Evolutionary conservation across 2,329 filamentous ascomycete species (phyloP), one percentile per base, ranked within the genome.

Genomic region (Cladophialophora yegresii): DNA sequence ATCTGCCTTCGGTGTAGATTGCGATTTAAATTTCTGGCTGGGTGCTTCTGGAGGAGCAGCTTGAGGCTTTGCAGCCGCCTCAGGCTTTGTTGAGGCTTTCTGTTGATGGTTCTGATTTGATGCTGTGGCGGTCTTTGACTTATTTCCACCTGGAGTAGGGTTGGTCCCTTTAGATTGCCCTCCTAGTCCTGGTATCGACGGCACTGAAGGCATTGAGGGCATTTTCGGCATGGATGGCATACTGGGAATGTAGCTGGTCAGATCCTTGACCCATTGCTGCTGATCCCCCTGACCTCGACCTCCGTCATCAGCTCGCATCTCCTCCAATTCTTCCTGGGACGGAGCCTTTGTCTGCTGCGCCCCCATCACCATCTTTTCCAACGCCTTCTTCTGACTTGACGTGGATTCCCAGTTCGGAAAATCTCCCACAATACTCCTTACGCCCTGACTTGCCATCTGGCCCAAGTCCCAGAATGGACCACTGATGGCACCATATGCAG

Each of bases 401-500:
- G 63, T 66, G 8, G 60, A 60, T 40, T 66, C 60, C 63, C 63
- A 66, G 43, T 63, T 63, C 8, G 63, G 63, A 33, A 61, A 66
- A 54, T 66, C 63, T 20, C 60, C 60, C 12, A 61, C 60, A 20
- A 66, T 59, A 63, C 60, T 66, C 20, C 60, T 58, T 13, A 66
- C 60, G 28, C 60, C 63, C 10, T 63, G 59, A 32, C 63, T 63
- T 54, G 63, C 63, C 54, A 66, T 66, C 54, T 66, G 43, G 10
- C 63, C 63, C 63, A 66, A 40, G 59, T 66, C 55, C 63, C 63
- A 66, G 45, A 66, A 63, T 8, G 63, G 63, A 36, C 63, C 63
- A 56, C 54, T 66, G 12, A 66, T 63, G 1, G 63, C 63, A 8
- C 63, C 60, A 22, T 66, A 66, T 10, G 55, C 63, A 32, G 63